Evolutionary conservation across 2,329 filamentous ascomycete genomes (phyloP), one percentile per base, ranked within the genome.

Genomic region (Kalmusia sp.): DNA sequence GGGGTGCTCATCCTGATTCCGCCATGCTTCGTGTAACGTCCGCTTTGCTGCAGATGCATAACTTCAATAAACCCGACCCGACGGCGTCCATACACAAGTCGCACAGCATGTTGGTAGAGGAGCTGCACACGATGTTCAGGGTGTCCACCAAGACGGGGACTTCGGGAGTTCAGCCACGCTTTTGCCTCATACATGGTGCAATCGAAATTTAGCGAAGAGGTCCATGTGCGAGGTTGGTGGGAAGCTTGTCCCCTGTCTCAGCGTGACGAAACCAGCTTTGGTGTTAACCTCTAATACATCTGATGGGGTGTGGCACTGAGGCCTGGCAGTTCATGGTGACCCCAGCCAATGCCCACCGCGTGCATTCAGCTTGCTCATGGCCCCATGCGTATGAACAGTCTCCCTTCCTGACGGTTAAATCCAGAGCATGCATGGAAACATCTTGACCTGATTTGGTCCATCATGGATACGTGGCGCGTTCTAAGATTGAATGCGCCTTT

Each of bases 371-470:
- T 25, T 21, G n/a, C 44, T 28, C 27, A 14, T 21, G 12, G 27
- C 7, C 27, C 27, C 31, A 37, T 27, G 43, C 33, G 37, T 38
- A n/a, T 47, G n/a, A 5, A 37, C 22, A 22, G 14, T 21, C 15
- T 30, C 33, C 33, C 21, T 33, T 24, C 15, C 17, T 47, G 44
- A 21, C 44, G 44, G 44, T 9, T 47, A 47, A 47, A 47, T 47
- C 15, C n/a, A 47, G n/a, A 28, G n/a, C 33, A 7, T 12, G n/a
- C 33, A 21, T 28, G n/a, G 2, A 24, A 21, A 34, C 15, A 7
- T 28, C 15, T 19, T 9, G 33, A 28, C 22, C 33, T 35, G 22
- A 25, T 21, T 28, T 22, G 9, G 33, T 28, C 19, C 9, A 9
- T 14, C 17, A 7, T 6, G 15, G 22, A 37, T 47, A 47, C 44